Conservation (phyloP, 1,284 basidiomycete genomes). For the Tylopilus sp. region DNA sequence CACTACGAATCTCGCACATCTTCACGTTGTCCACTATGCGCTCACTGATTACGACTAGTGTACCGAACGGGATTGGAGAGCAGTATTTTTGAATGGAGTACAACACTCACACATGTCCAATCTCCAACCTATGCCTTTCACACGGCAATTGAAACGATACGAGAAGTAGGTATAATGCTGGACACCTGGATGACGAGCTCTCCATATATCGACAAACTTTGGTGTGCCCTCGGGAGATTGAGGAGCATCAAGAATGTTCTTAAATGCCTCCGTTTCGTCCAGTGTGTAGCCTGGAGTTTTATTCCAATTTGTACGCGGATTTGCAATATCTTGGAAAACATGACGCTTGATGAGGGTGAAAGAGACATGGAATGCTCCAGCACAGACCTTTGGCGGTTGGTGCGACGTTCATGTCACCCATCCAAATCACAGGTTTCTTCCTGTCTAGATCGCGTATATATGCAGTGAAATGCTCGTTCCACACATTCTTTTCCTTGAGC, state of each 20-base stretch:
- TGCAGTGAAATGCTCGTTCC: conserved; percentile 72
- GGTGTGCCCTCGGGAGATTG: conserved; percentile 29
- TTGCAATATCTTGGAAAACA: conserved; percentile 51
- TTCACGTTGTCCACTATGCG: conserved; percentile 58
- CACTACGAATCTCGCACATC: conserved; percentile 77
- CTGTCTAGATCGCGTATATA: conserved; percentile 72
- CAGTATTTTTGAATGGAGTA: not conserved
- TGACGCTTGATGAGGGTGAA: not conserved
- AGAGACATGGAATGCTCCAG: not conserved
- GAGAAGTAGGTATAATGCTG: conserved; percentile 82
- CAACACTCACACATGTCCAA: conserved; percentile 75
- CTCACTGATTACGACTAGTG: conserved; percentile 67
- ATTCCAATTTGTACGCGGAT: conserved; percentile 72
- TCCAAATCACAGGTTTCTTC: conserved; percentile 84
- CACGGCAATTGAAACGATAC: conserved; percentile 77
- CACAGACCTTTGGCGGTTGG: conserved; percentile 62
- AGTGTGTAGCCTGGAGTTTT: conserved; percentile 79
- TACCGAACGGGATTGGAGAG: not conserved
- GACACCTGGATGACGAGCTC: conserved; percentile 65
- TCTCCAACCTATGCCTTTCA: conserved; percentile 84
- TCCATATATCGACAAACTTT: conserved; percentile 80
- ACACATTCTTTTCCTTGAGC: conserved; percentile 66
- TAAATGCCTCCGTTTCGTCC: conserved; percentile 70
- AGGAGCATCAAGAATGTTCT: conserved; percentile 55
- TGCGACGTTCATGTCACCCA: conserved; percentile 87